Base-by-base conservation (phyloP, 805 yeast species). In the Wickerhamomyces rabaulensis region DNA sequence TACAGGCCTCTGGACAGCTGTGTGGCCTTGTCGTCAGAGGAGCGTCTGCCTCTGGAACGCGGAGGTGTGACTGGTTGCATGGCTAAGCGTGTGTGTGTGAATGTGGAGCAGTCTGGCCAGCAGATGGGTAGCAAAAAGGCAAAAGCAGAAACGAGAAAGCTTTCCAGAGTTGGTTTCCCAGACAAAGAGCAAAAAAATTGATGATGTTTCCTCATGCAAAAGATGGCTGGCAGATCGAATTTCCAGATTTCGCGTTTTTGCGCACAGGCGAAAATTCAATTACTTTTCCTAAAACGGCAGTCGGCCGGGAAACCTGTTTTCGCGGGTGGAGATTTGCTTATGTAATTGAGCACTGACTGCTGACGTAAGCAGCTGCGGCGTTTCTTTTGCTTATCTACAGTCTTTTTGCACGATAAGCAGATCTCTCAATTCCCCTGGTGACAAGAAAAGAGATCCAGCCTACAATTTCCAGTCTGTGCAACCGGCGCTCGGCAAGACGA, bases 31-130 rank as follows among this genome's bases (percentile, higher is more conserved):
- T 36, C 39, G 20, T 20, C 39, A 4, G 17, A 33, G 16, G 26
- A 39, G 15, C 27, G 23, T 12, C 44, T 19, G 21, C 44, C 29
- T 44, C 52, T 27, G 6, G 48, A 39, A 8, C 55, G 56, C 13
- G 60, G 60, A 15, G 60, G 62, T 0, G 62, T 56, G 17, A 46
- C 46, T 31, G 59, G 62, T 8, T 53, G 54, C 60, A 56, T 56
- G 9, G 27, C 10, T 6, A 25, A 25, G 12, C 10, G 12, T 25
- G 12, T n/a, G n/a, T n/a, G 9, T 29, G 29, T 37, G 38, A 15
- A 20, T 37, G 29, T 23, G 13, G 17, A 35, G 17, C 35, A 25
- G 31, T 33, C 39, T 36, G 15, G 39, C 15, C 25, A 36, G 39
- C 39, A 36, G 38, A 35, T 35, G 17, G 22, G 3, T 29, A 29